A percentile compares a stretch with the other conserved stretches of the same genome.
Evolutionary conservation across 352 stramenopile genomes (phyloP).

Genomic region (Phytophthora pistaciae): DNA sequence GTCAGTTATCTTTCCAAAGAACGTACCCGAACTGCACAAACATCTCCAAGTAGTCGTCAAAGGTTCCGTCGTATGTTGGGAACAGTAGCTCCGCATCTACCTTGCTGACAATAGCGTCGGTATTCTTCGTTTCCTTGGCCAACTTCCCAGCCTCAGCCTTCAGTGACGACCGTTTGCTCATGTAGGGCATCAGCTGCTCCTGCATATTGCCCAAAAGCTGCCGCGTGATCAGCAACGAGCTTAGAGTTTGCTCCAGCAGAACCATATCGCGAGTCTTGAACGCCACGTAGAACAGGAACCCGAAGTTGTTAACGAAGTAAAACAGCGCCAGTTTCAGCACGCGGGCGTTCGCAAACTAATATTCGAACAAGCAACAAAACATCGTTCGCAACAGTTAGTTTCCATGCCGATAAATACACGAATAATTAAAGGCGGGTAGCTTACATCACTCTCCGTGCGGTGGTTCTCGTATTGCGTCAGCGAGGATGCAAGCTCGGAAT

Average conservation of each 20-base stretch:
- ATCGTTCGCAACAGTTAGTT: conserved; percentile 13
- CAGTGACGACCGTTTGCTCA: conserved; percentile 79
- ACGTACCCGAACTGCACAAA: conserved; percentile 93
- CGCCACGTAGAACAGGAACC: conserved; percentile 96
- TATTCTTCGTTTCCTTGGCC: conserved; percentile 67
- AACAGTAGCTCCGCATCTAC: conserved; percentile 84
- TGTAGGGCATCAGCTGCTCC: conserved; percentile 84
- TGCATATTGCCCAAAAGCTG: conserved; percentile 84
- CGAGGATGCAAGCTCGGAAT: conserved; percentile 91
- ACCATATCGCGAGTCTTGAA: conserved; percentile 92
- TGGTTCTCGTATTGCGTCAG: conserved; percentile 96
- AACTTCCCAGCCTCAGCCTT: conserved; percentile 86
- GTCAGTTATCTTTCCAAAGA: no score
- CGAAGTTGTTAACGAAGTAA: conserved; percentile 98
- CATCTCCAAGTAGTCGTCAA: conserved; percentile 96
- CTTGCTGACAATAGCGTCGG: conserved; percentile 66
- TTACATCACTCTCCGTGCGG: conserved; percentile 87
- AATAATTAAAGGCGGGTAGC: conserved; percentile 17
- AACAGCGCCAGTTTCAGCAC: conserved; percentile 99
- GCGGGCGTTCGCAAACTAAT: conserved; percentile 91
- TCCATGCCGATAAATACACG: not conserved
- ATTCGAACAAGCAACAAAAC: conserved; percentile 5
- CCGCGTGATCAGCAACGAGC: conserved; percentile 84
- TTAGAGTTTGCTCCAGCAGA: conserved; percentile 92
- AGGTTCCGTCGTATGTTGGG: conserved; percentile 86